Conservation (phyloP, 192 early-diverging fungal genomes). For the Bifiguratus adelaidae region DNA sequence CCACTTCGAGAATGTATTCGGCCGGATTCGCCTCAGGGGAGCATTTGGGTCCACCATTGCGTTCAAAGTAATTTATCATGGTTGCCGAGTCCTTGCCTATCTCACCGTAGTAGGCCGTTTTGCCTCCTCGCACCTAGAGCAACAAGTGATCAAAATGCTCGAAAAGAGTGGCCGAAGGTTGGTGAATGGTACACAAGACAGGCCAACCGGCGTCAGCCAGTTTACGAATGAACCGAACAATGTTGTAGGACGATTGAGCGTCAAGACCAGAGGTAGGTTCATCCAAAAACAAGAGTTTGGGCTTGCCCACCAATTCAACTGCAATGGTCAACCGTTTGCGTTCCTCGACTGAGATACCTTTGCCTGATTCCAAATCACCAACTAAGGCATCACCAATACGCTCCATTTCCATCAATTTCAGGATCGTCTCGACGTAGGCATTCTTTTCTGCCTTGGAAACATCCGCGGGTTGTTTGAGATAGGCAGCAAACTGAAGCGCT, state of each 20-base stretch:
- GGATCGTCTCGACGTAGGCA: constrained; percentile 33
- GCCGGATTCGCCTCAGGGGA: constrained; percentile 64
- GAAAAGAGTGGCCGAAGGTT: constrained; percentile 75
- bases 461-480: constrained; percentile 51
- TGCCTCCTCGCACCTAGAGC: constrained; percentile 64
- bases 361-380: constrained; percentile 41
- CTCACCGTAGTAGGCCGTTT: constrained; percentile 74
- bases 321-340: constrained; percentile 75
- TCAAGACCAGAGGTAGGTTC: constrained; percentile 65
- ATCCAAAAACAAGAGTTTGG: constrained; percentile 67
- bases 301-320: constrained; percentile 71
- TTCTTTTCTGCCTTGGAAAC: constrained; percentile 34
- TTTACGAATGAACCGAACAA: constrained; percentile 60
- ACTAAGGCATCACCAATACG: constrained; percentile 41
- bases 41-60: constrained; percentile 58
- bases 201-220: constrained; percentile 52
- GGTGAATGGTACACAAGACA: constrained; percentile 79
- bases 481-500: constrained; percentile 71
- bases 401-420: constrained; percentile 41
- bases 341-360: constrained; percentile 75
- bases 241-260: constrained; percentile 68
- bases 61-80: constrained; percentile 66
- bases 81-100: constrained; percentile 53
- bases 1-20: constrained; percentile 79
- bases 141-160: constrained; percentile 79